phyloP scores from a whole-genome alignment of 2,329 filamentous ascomycete genomes.

The Fusarium sp. region DNA sequence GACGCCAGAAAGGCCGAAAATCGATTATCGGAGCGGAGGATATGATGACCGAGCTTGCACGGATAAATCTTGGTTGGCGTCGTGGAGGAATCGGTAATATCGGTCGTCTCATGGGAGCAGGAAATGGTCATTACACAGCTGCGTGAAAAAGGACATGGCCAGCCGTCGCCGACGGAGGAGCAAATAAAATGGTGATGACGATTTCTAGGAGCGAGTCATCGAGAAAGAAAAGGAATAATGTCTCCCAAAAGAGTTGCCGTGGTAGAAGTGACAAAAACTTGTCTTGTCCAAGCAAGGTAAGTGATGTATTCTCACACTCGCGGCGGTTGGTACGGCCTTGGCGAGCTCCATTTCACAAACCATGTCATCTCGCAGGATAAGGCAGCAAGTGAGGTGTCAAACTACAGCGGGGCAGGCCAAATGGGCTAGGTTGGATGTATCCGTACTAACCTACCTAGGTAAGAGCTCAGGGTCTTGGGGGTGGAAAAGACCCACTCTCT shows the following conservation, averaged over 20 bases:
- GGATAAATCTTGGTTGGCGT: constrained; percentile 32
- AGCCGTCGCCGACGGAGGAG: constrained; percentile 33
- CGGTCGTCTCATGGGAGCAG: constrained; percentile 44
- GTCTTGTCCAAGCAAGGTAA: constrained; percentile 4
- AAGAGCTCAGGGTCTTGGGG: constrained; percentile 9
- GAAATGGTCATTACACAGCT: constrained; percentile 39
- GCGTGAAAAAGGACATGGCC: constrained; percentile 43
- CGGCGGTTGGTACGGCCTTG: constrained; percentile 42
- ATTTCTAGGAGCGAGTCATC: constrained; percentile 1
- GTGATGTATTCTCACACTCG: constrained; percentile 25
- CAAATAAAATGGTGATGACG: background rate
- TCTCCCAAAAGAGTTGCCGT: constrained; percentile 28
- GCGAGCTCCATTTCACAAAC: constrained; percentile 29
- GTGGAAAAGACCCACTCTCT: background rate
- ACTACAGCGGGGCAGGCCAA: constrained; percentile 4
- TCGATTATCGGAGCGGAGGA: constrained; percentile 20
- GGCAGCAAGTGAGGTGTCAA: constrained; percentile 18
- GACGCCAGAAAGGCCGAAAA: constrained; percentile 10
- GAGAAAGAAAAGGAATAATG: constrained; percentile 15
- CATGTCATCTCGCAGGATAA: constrained; percentile 48
- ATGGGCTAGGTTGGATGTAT: too few relatives aligned
- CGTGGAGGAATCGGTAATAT: constrained; percentile 32
- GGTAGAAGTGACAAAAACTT: constrained; percentile 7
- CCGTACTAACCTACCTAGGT: too few relatives aligned
- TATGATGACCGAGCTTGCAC: constrained; percentile 29